These are phyloP conservation scores for Spirogloea muscicola DNA, from an alignment of 139 green algal genomes.

Conservation along the genomic window DNA sequence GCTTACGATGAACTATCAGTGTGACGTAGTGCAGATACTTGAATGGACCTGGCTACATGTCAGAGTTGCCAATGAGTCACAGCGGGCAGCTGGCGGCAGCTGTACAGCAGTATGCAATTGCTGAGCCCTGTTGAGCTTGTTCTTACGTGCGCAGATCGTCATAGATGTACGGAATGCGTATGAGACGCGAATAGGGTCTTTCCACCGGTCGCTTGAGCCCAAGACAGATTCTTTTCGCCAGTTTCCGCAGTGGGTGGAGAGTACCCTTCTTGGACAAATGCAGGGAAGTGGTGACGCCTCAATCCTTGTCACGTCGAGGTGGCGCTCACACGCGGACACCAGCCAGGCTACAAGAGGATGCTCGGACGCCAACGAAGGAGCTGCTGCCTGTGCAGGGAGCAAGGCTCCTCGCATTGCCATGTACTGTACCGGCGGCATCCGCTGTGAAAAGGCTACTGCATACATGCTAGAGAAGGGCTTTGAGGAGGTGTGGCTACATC, in stretches of 20 bases:
- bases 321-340: too few relatives aligned
- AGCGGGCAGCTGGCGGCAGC: too few relatives aligned
- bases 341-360: neutral
- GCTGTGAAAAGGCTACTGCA: constrained; percentile 45
- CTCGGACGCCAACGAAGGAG: constrained; percentile 16
- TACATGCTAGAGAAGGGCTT: constrained; percentile 33
- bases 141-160: constrained; percentile 36
- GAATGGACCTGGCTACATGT: too few relatives aligned
- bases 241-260: constrained; percentile 41
- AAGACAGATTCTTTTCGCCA: constrained; percentile 33
- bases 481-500: constrained; percentile 8
- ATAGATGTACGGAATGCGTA: constrained; percentile 47
- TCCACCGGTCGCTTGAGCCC: constrained; percentile 26
- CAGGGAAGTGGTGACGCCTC: too few relatives aligned
- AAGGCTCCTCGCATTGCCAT: constrained; percentile 28
- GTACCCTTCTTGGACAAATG: too few relatives aligned
- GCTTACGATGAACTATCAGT: too few relatives aligned
- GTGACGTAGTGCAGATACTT: too few relatives aligned
- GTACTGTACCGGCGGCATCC: constrained; percentile 47
- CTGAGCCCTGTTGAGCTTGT: too few relatives aligned
- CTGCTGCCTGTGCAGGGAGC: neutral
- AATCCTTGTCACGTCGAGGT: too few relatives aligned
- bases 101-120: too few relatives aligned
- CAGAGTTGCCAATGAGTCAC: too few relatives aligned
- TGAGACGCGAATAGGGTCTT: constrained; percentile 46